These are phyloP conservation scores for Papiliotrema flavescens DNA, from an alignment of 1,284 basidiomycete species.

Conservation along the genomic window DNA sequence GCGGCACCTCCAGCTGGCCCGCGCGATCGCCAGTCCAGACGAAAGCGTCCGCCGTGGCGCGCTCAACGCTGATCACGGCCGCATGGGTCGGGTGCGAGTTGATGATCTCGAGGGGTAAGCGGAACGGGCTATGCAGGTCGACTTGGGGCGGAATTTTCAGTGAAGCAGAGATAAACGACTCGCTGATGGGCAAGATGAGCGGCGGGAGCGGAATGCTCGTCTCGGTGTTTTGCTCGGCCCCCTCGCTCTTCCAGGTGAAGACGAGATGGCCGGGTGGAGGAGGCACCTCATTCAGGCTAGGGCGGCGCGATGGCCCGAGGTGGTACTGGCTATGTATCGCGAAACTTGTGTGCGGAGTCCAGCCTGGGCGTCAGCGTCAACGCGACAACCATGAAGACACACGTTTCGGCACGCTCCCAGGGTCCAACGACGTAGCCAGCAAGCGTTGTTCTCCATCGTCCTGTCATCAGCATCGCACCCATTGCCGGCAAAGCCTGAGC, in stretches of 20 bases:
- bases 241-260: background rate
- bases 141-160: slow-evolving; percentile 16
- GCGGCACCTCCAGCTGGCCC: slow-evolving; percentile 20
- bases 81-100: slow-evolving; percentile 40
- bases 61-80: slow-evolving; percentile 21
- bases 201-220: slow-evolving; percentile 18
- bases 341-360: background rate
- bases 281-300: no score
- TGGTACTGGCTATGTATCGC: no score
- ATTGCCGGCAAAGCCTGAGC: background rate
- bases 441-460: background rate
- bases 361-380: background rate
- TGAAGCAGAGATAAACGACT: slow-evolving; percentile 31
- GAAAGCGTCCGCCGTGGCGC: slow-evolving; percentile 41
- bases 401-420: background rate
- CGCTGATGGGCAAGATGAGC: slow-evolving; percentile 21
- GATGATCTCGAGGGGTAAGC: slow-evolving; percentile 25
- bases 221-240: background rate
- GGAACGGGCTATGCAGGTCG: slow-evolving; percentile 28
- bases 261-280: no score
- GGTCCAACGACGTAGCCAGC: background rate
- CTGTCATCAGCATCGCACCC: background rate
- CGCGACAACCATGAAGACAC: background rate
- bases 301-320: no score
- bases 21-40: slow-evolving; percentile 40